phyloP scores from a whole-genome alignment of 805 yeast species.

The Barnettozyma siamensis region DNA sequence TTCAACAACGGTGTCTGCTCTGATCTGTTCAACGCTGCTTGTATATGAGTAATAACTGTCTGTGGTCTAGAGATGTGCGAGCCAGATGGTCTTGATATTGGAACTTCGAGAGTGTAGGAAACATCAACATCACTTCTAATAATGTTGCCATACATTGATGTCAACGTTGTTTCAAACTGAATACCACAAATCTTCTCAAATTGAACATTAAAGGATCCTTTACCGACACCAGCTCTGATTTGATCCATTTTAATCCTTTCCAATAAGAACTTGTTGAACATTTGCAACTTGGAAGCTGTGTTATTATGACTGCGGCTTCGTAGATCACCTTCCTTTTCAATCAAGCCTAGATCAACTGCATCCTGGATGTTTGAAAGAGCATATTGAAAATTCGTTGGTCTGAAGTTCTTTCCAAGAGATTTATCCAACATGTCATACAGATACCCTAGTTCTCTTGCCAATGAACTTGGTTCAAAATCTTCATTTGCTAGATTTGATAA shows the following conservation, averaged over 20 bases:
- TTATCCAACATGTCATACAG: constrained; percentile 86
- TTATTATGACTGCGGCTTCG: constrained; percentile 2
- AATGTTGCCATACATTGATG: constrained; percentile 22
- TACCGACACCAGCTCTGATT: constrained; percentile 22
- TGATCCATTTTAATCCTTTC: constrained; percentile 49
- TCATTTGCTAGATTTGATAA: constrained; percentile 51
- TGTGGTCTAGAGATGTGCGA: constrained; percentile 25
- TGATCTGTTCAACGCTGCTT: constrained; percentile 50
- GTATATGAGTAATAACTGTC: constrained; percentile 51
- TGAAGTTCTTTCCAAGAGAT: constrained; percentile 72
- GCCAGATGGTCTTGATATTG: constrained; percentile 19
- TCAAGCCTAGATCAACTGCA: constrained; percentile 46
- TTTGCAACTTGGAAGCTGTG: constrained; percentile 33
- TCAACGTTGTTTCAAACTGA: constrained; percentile 36
- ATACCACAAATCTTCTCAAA: constrained; percentile 36
- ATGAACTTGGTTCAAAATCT: constrained; percentile 39
- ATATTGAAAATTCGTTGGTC: constrained; percentile 72
- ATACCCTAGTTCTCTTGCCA: constrained; percentile 80
- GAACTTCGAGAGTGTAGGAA: constrained; percentile 15
- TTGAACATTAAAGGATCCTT: background rate
- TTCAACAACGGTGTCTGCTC: constrained; percentile 48
- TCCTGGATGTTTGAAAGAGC: constrained; percentile 42
- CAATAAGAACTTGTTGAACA: constrained; percentile 56
- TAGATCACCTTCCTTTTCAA: constrained; percentile 36
- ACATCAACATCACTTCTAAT: constrained; percentile 7